Conservation (phyloP, 2,329 filamentous ascomycete species). For the Aspergillus sp. region DNA sequence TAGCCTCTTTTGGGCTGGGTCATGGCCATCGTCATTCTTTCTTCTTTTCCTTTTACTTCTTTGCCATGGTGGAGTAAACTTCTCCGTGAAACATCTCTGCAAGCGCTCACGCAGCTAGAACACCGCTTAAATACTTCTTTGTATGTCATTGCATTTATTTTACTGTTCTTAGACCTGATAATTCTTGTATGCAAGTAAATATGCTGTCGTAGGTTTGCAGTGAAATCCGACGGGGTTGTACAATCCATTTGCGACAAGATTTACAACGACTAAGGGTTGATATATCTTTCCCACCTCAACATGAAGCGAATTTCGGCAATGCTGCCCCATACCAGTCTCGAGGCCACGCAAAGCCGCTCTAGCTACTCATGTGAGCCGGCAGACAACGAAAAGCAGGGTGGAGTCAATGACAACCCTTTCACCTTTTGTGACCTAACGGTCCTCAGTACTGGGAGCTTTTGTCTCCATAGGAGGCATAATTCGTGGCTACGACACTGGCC, state of each 20-base stretch:
- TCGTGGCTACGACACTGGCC: slow-evolving; percentile 44
- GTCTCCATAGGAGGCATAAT: slow-evolving; percentile 47
- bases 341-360: slow-evolving; percentile 3
- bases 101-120: background rate
- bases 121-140: background rate
- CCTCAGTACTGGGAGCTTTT: slow-evolving; percentile 41
- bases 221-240: too few relatives aligned
- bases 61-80: background rate
- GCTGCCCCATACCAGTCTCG: slow-evolving; percentile 6
- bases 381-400: slow-evolving; percentile 21
- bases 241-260: too few relatives aligned
- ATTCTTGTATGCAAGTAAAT: background rate
- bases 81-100: background rate
- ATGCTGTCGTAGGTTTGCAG: background rate
- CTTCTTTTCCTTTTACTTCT: background rate
- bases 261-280: too few relatives aligned
- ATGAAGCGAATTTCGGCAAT: slow-evolving; percentile 9
- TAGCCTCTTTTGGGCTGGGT: background rate
- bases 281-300: background rate
- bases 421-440: slow-evolving; percentile 37
- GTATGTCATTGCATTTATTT: background rate
- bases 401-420: slow-evolving; percentile 28
- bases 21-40: background rate
- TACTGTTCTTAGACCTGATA: background rate
- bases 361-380: background rate